phyloP scores from a whole-genome alignment of 1,139 yeast species.

The Sugiyamaella neomexicana region DNA sequence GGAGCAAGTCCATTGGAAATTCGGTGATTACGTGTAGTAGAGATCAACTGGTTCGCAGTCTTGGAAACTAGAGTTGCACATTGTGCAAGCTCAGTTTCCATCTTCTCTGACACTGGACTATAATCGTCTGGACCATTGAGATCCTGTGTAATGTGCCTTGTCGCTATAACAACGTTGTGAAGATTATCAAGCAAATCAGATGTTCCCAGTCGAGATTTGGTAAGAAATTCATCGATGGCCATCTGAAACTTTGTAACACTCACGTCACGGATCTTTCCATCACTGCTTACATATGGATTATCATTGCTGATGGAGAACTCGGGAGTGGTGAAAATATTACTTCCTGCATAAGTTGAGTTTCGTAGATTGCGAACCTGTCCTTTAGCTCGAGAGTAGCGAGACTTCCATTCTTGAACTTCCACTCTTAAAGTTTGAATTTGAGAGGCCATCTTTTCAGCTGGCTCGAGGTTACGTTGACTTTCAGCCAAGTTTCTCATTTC shows the following conservation, averaged over 20 bases:
- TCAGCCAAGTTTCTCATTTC: slow-evolving; percentile 45
- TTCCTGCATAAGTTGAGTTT: slow-evolving; percentile 33
- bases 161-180: slow-evolving; percentile 41
- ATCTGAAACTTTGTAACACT: slow-evolving; percentile 37
- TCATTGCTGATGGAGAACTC: slow-evolving; percentile 28
- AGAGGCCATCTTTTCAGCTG: slow-evolving; percentile 31
- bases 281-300: slow-evolving; percentile 29
- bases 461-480: slow-evolving; percentile 29
- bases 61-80: slow-evolving; percentile 53
- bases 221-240: slow-evolving; percentile 39
- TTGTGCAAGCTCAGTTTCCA: slow-evolving; percentile 35
- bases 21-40: slow-evolving; percentile 77
- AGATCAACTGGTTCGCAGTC: slow-evolving; percentile 71
- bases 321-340: slow-evolving; percentile 15
- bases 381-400: slow-evolving; percentile 38
- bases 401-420: slow-evolving; percentile 43
- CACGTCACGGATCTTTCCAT: slow-evolving; percentile 33
- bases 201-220: slow-evolving; percentile 33
- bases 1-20: slow-evolving; percentile 67
- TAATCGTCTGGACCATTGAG: slow-evolving; percentile 39
- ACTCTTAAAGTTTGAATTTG: slow-evolving; percentile 38
- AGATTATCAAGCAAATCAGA: slow-evolving; percentile 35
- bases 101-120: slow-evolving; percentile 18
- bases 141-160: slow-evolving; percentile 41
- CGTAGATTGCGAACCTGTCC: slow-evolving; percentile 36